A percentile compares a stretch with the other conserved stretches of the same genome.
Conservation (phyloP, 1,284 basidiomycete species). For the Leccinum solheimii region DNA sequence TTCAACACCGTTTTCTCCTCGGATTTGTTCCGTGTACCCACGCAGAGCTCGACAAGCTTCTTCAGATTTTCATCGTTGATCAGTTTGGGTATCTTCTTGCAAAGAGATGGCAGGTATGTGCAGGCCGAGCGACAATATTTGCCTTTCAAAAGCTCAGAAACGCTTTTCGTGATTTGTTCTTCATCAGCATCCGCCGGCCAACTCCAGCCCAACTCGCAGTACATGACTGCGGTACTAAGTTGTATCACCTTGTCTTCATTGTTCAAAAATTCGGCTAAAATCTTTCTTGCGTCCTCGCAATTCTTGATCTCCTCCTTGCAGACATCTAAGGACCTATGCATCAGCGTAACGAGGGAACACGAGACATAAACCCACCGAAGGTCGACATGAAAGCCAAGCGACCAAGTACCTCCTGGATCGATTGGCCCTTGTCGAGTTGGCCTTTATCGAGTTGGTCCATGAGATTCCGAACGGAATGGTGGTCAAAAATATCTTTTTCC, state of each 20-base stretch:
- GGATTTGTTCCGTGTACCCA: not conserved
- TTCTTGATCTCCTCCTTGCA: slow-evolving; percentile 11
- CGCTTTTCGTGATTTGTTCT: slow-evolving; percentile 10
- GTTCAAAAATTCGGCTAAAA: slow-evolving; percentile 15
- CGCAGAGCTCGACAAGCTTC: not conserved
- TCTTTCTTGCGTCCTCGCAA: not conserved
- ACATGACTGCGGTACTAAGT: slow-evolving; percentile 29
- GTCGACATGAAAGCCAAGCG: slow-evolving; percentile 34
- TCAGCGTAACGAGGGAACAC: not conserved
- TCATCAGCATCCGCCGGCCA: slow-evolving; percentile 11
- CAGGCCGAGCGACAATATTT: slow-evolving; percentile 23
- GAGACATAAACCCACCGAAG: slow-evolving; percentile 22
- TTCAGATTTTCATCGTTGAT: slow-evolving; percentile 24
- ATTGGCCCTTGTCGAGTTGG: not conserved
- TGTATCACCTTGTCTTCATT: slow-evolving; percentile 17
- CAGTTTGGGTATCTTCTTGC: slow-evolving; percentile 16
- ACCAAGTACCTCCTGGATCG: slow-evolving; percentile 23
- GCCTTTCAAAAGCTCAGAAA: slow-evolving; percentile 17
- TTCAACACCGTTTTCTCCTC: too few relatives aligned
- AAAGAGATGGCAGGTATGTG: slow-evolving; percentile 32
- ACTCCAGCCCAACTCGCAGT: slow-evolving; percentile 27
- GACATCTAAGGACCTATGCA: slow-evolving; percentile 4
- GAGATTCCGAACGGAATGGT: slow-evolving; percentile 11
- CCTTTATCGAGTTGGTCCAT: too few relatives aligned
- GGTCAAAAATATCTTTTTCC: slow-evolving; percentile 35